A percentile compares a stretch with the other conserved stretches of the same genome.
Conservation (phyloP, 2,329 filamentous ascomycete species). For the Verticillium albo-atrum region DNA sequence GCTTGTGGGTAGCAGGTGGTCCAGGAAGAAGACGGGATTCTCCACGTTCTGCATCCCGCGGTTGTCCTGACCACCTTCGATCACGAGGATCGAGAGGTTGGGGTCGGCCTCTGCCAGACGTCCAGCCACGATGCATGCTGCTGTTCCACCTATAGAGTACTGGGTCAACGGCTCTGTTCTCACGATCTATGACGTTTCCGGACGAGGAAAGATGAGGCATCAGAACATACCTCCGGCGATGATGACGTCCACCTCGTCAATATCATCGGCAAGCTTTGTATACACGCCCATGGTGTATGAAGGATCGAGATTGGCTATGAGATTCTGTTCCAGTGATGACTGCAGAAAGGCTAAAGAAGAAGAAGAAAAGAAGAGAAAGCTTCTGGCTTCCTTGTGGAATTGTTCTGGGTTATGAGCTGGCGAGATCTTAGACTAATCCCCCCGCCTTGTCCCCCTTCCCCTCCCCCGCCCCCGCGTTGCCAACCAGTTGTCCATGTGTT, state of each 20-base stretch:
- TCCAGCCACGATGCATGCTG: slow-evolving; percentile 42
- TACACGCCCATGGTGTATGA: slow-evolving; percentile 19
- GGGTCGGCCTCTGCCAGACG: slow-evolving; percentile 45
- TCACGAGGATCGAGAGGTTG: slow-evolving; percentile 42
- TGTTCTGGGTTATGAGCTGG: neutral
- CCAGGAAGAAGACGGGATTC: slow-evolving; percentile 46
- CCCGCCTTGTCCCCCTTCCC: neutral
- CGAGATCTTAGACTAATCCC: neutral
- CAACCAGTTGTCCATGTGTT: neutral
- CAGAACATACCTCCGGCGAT: slow-evolving; percentile 38
- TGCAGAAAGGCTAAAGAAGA: neutral
- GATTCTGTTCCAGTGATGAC: neutral
- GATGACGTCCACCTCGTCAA: slow-evolving; percentile 45
- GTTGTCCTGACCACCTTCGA: slow-evolving; percentile 51
- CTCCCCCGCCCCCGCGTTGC: neutral
- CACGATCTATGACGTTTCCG: too few relatives aligned
- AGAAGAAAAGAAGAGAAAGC: neutral
- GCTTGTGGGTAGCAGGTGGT: slow-evolving; percentile 67
- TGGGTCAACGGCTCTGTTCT: neutral
- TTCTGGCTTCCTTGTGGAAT: neutral
- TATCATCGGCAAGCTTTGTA: slow-evolving; percentile 20
- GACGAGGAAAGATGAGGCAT: too few relatives aligned
- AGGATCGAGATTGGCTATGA: neutral
- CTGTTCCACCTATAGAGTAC: slow-evolving; percentile 33
- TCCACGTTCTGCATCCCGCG: slow-evolving; percentile 42